Base-by-base conservation (phyloP, 2,329 filamentous ascomycete species). In the Kalaharituber pfeilii region DNA sequence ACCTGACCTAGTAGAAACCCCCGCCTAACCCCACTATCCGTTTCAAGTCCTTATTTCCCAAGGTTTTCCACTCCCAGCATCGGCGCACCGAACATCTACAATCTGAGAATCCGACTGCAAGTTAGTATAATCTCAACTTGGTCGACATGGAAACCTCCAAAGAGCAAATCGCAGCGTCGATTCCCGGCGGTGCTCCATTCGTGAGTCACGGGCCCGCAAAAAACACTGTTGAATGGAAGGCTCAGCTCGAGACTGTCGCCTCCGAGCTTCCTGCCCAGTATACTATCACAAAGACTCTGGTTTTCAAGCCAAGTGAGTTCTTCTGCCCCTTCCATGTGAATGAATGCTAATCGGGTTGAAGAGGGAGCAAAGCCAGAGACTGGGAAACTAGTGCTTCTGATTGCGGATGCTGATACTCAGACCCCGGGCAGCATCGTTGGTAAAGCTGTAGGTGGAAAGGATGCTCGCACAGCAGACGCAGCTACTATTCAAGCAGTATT, bases 241-340 rank as follows among this genome's bases (percentile, higher is more conserved):
- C 52, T 33, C 60, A 62, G 50, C 59, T 65, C 4, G 54, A 62
- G 36, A 50, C 51, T 2, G 54, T 53, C 27, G 33, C 54, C 27
- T 27, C 49, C 15, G 59, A 55, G 8, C 54, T 62, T 24, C 62
- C 63, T 33, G 58, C 61, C 45, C 15, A 24, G 24, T 62, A 62
- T 49, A 53, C 59, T 27, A 42, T 65, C 25, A 59, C 62, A n/a
- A 65, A 65, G 50, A 65, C 63, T 6, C 58, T 65, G 47, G 63
- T 65, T 27, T 64, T 65, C 49, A 65, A 65, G 50, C 62, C 63
- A 20, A 65, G 63, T 65, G 55, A 36, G 61, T 8, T 50, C 30
- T 28, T 25, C 25, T 28, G 9, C 27, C 3, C 15, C 22, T 28
- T 15, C 47, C 24, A n/a, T n/a, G 4, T 39, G 33, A 8, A 18